Conservation (phyloP, 2,329 filamentous ascomycete species). For the Cercospora brassicicola region DNA sequence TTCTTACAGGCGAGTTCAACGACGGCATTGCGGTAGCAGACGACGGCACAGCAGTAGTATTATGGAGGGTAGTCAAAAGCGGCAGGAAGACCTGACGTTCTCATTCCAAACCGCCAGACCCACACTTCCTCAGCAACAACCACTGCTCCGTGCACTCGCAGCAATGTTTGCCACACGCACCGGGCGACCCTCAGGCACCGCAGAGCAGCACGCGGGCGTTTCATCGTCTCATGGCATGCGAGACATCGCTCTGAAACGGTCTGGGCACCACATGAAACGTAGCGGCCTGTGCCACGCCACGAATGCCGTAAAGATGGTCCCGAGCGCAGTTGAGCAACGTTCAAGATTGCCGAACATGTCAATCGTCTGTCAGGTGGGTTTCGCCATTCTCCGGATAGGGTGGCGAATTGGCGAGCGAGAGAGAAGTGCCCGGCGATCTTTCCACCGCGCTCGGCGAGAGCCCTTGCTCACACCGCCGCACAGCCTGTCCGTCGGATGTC, state of each 20-base stretch:
- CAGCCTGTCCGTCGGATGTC: neutral
- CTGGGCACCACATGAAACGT: conserved; percentile 8
- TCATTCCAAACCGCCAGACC: conserved; percentile 3
- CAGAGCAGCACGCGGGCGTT: conserved; percentile 1
- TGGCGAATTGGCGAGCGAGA: neutral
- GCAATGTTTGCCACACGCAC: conserved; percentile 2
- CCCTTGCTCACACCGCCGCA: neutral
- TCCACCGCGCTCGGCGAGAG: neutral
- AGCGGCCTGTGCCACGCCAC: neutral
- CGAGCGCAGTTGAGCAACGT: neutral
- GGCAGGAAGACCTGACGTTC: conserved; percentile 2
- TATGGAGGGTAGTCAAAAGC: neutral
- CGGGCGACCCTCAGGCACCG: neutral
- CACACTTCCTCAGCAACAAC: neutral
- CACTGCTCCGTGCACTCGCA: conserved; percentile 3
- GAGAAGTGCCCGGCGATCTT: neutral
- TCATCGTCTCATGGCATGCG: conserved; percentile 11
- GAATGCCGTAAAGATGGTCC: conserved; percentile 14
- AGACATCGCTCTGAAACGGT: conserved; percentile 10
- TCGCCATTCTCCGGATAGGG: neutral
- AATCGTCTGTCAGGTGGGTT: neutral
- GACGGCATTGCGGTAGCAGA: conserved; percentile 1
- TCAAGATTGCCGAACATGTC: neutral
- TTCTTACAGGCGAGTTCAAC: neutral
- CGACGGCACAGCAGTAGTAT: neutral